Conservation (phyloP, 768 basidiomycete species). For the Lentinula detonsa region DNA sequence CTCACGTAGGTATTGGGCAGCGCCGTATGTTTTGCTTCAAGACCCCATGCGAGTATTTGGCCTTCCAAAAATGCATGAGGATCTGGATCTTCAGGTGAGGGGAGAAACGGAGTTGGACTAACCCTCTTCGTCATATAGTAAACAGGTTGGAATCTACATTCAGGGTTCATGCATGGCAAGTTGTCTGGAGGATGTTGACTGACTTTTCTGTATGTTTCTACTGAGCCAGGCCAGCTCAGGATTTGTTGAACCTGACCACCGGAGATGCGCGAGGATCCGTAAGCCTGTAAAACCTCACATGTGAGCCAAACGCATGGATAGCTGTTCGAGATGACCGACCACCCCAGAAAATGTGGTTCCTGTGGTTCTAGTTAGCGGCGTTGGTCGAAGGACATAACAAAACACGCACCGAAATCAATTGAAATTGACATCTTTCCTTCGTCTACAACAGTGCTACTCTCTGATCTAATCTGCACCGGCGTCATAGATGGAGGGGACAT, state of each 20-base stretch:
- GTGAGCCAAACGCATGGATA: constrained; percentile 1
- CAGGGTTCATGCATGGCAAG: constrained; percentile 5
- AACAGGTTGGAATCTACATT: constrained; percentile 66
- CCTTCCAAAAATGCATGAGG: constrained; percentile 26
- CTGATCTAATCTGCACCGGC: constrained; percentile 3
- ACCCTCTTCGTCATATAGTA: constrained; percentile 61
- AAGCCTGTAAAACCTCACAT: constrained; percentile 47
- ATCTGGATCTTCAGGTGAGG: background rate
- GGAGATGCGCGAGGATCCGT: constrained; percentile 79
- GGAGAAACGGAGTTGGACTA: background rate
- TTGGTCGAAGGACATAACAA: background rate
- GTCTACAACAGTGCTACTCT: constrained; percentile 20
- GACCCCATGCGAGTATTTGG: constrained; percentile 74
- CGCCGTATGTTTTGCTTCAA: constrained; percentile 79
- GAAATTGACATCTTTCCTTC: constrained; percentile 81
- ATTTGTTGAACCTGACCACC: constrained; percentile 80
- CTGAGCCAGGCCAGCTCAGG: constrained; percentile 78
- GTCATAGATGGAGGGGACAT: background rate
- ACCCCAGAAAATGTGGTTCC: constrained; percentile 88
- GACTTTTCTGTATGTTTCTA: constrained; percentile 82
- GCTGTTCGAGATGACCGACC: constrained; percentile 36
- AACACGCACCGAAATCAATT: constrained; percentile 72
- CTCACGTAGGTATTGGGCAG: constrained; percentile 45
- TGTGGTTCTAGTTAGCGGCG: constrained; percentile 17
- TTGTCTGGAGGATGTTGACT: constrained; percentile 4